phyloP scores from a whole-genome alignment of 139 green algal genomes.

The Zygnema cylindricum region DNA sequence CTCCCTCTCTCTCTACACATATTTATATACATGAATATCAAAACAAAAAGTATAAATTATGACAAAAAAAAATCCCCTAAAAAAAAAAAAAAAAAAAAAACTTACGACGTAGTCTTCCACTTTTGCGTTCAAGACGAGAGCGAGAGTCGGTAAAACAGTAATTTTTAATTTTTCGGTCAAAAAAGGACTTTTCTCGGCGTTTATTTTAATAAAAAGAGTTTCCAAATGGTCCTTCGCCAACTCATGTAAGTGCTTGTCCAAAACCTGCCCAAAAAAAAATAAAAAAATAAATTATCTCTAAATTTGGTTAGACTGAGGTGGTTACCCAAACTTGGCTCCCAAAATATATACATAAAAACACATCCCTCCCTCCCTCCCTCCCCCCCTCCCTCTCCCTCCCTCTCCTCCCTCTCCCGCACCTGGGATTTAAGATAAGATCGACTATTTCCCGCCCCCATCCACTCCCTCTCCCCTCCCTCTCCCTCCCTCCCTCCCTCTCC shows the following conservation, averaged over 20 bases:
- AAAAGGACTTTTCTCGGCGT: conserved; percentile 95
- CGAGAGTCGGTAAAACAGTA: conserved; percentile 93
- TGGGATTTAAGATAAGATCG: neutral
- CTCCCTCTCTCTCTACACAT: too few species aligned
- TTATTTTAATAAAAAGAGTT: conserved; percentile 90
- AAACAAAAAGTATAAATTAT: neutral
- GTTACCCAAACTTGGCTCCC: too few species aligned
- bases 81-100: neutral
- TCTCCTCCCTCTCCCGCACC: neutral
- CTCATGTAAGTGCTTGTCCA: conserved; percentile 83
- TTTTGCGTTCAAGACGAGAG: conserved; percentile 89
- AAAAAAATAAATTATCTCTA: neutral
- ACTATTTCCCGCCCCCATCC: neutral
- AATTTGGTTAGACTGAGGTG: neutral
- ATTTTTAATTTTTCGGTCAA: conserved; percentile 82
- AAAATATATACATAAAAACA: neutral
- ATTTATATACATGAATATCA: too few species aligned
- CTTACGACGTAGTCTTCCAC: conserved; percentile 76
- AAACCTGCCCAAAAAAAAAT: conserved; percentile 68
- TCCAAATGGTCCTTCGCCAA: conserved; percentile 82
- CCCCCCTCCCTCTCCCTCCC: neutral
- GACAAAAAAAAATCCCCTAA: neutral
- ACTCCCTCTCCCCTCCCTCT: conserved; percentile 2
- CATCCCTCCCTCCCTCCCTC: neutral
- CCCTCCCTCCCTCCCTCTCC: neutral